Conservation (phyloP, 2,329 filamentous ascomycete genomes). For the Cryphonectria parasitica region DNA sequence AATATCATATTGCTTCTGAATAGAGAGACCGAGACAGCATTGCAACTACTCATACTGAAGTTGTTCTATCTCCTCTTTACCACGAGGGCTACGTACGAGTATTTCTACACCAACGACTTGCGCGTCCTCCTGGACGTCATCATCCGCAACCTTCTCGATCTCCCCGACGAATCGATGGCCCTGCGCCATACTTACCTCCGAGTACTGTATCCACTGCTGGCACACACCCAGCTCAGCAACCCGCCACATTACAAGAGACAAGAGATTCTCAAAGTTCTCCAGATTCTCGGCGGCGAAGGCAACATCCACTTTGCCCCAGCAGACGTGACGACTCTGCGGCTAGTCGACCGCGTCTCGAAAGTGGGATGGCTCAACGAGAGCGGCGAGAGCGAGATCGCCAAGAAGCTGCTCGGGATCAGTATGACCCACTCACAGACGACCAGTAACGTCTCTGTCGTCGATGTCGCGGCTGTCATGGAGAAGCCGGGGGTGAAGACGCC, state of each 20-base stretch:
- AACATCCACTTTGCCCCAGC: slow-evolving; percentile 78
- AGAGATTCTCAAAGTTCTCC: slow-evolving; percentile 77
- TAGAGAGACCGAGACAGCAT: slow-evolving; percentile 89
- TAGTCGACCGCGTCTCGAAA: slow-evolving; percentile 74
- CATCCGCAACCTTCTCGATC: slow-evolving; percentile 92
- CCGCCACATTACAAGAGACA: slow-evolving; percentile 90
- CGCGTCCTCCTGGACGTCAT: slow-evolving; percentile 94
- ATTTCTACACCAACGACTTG: slow-evolving; percentile 98
- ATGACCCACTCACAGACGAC: slow-evolving; percentile 66
- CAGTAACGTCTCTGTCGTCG: slow-evolving; percentile 75
- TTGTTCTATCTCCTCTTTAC: slow-evolving; percentile 94
- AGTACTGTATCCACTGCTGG: slow-evolving; percentile 86
- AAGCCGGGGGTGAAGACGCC: slow-evolving; percentile 83
- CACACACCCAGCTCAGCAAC: slow-evolving; percentile 86
- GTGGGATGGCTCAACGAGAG: slow-evolving; percentile 67
- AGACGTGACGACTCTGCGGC: slow-evolving; percentile 77
- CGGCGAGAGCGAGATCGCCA: slow-evolving; percentile 53
- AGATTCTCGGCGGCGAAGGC: slow-evolving; percentile 68
- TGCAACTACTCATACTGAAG: slow-evolving; percentile 96
- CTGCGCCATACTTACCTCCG: slow-evolving; percentile 93
- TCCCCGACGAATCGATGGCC: slow-evolving; percentile 78
- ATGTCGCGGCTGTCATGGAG: slow-evolving; percentile 79
- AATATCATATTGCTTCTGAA: slow-evolving; percentile 96
- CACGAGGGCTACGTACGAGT: slow-evolving; percentile 88
- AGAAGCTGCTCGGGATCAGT: slow-evolving; percentile 71